A percentile compares a stretch with the other conserved stretches of the same genome.
Evolutionary conservation across 768 basidiomycete species (phyloP).

Genomic region (Tephrocybe sp.): DNA sequence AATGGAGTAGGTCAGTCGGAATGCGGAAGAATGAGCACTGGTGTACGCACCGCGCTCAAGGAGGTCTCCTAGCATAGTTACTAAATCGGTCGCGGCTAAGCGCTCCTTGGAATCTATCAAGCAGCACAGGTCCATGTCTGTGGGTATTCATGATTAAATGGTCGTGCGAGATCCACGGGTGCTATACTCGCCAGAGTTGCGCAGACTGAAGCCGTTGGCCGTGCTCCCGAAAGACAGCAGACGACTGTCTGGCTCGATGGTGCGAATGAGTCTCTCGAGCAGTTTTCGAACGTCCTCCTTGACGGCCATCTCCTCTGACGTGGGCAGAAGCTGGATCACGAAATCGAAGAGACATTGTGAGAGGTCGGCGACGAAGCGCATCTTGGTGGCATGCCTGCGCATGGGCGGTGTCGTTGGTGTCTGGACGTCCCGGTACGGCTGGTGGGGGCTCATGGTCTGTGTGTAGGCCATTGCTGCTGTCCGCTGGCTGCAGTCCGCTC

Average conservation of each 20-base stretch:
- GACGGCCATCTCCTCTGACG: slow-evolving; percentile 84
- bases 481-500: slow-evolving; percentile 14
- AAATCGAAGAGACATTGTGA: slow-evolving; percentile 93
- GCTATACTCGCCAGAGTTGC: slow-evolving; percentile 77
- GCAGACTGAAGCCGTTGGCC: slow-evolving; percentile 94
- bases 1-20: neutral
- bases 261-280: slow-evolving; percentile 92
- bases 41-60: slow-evolving; percentile 80
- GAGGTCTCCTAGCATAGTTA: slow-evolving; percentile 90
- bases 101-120: slow-evolving; percentile 87
- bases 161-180: neutral
- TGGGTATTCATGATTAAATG: slow-evolving; percentile 7
- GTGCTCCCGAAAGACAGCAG: slow-evolving; percentile 95
- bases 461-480: slow-evolving; percentile 38
- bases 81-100: slow-evolving; percentile 83
- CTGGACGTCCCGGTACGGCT: slow-evolving; percentile 35
- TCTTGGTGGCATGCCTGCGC: slow-evolving; percentile 46
- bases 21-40: slow-evolving; percentile 2
- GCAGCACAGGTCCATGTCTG: slow-evolving; percentile 99
- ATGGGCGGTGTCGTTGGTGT: slow-evolving; percentile 28
- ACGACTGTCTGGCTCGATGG: slow-evolving; percentile 89
- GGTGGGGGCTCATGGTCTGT: slow-evolving; percentile 40
- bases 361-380: slow-evolving; percentile 76
- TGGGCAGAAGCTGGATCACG: slow-evolving; percentile 89
- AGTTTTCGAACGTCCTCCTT: slow-evolving; percentile 96